These are phyloP conservation scores for Neurospora sublineolata DNA, from an alignment of 495 filamentous ascomycete genomes.

Conservation along the genomic window DNA sequence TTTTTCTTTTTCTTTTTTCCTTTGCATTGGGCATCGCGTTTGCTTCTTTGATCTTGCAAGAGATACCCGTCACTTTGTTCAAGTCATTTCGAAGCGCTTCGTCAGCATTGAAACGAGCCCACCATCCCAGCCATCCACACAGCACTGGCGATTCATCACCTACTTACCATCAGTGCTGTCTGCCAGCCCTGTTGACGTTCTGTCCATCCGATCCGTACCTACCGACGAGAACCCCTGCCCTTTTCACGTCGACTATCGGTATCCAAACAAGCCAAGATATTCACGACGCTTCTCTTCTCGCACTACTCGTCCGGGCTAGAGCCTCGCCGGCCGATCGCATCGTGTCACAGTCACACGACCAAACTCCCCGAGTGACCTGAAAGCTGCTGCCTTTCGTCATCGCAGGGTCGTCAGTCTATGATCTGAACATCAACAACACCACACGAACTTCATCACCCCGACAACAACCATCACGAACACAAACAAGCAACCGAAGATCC, in stretches of 20 bases:
- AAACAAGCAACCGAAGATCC: not conserved
- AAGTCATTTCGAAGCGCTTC: not conserved
- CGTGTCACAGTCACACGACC: not conserved
- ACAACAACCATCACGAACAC: not conserved
- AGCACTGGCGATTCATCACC: not conserved
- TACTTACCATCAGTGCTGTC: not conserved
- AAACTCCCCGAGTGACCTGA: not conserved
- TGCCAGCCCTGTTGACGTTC: not conserved
- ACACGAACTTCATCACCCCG: not conserved
- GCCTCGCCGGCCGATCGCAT: not conserved
- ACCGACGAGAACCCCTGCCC: not conserved
- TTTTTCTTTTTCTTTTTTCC: no score
- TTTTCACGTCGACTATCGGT: not conserved
- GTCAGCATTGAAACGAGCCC: not conserved
- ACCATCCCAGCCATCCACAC: not conserved
- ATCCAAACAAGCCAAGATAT: not conserved
- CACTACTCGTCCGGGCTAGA: not conserved
- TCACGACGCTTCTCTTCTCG: not conserved
- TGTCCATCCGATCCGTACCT: not conserved
- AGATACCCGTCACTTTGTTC: not conserved
- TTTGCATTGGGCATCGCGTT: not conserved
- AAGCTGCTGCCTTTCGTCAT: not conserved
- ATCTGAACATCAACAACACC: not conserved
- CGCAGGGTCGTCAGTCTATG: not conserved
- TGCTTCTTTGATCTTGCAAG: not conserved